phyloP scores from a whole-genome alignment of 768 basidiomycete species.

The Nidularia sp. region DNA sequence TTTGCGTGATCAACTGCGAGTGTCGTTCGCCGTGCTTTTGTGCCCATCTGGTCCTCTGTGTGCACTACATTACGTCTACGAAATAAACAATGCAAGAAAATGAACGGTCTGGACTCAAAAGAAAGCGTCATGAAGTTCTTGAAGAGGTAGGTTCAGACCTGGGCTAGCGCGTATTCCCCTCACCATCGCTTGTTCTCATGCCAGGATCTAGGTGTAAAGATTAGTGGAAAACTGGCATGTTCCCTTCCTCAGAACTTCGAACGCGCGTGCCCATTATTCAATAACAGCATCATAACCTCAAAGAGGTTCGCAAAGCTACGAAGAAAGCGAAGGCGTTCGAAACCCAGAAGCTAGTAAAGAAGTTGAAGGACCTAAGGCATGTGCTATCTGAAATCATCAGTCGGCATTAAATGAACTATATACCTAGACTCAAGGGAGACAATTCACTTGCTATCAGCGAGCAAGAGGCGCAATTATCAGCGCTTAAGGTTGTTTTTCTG shows the following conservation, averaged over 20 bases:
- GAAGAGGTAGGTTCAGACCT: constrained; percentile 23
- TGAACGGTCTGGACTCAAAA: no score
- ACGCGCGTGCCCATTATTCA: constrained; percentile 4
- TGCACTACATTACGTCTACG: no score
- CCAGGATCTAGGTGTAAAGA: constrained; percentile 36
- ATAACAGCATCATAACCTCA: constrained; percentile 73
- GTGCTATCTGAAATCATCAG: constrained; percentile 5
- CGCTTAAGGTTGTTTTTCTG: constrained; percentile 52
- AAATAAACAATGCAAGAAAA: no score
- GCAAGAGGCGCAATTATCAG: constrained; percentile 55
- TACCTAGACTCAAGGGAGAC: constrained; percentile 31
- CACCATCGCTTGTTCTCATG: constrained; percentile 11
- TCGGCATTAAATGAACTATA: background rate
- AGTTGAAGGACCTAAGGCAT: constrained; percentile 67
- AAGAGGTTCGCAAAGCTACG: constrained; percentile 67
- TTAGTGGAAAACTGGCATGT: constrained; percentile 57
- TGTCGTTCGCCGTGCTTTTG: no score
- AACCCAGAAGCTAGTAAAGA: constrained; percentile 78
- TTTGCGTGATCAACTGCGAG: no score
- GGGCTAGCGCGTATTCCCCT: background rate
- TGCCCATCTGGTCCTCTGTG: no score
- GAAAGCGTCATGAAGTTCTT: no score
- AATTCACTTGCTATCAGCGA: constrained; percentile 35
- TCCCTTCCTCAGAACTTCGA: background rate
- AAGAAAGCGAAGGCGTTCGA: constrained; percentile 84